Conservation (phyloP, 1,284 basidiomycete genomes). For the Ustilago curta region DNA sequence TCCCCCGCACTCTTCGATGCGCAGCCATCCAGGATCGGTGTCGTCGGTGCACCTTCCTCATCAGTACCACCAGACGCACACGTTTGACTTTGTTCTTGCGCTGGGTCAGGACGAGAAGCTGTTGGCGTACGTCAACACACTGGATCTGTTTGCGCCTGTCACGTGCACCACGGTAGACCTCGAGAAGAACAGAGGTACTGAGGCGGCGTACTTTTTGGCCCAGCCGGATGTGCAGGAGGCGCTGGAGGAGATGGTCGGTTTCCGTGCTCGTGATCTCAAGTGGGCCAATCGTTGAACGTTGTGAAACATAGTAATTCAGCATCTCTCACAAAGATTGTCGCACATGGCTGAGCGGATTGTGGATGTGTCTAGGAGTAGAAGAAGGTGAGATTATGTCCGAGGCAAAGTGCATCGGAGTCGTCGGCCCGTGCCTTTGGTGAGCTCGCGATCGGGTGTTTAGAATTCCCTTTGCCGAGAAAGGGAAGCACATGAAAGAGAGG, state of each 20-base stretch:
- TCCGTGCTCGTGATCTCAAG: slow-evolving; percentile 55
- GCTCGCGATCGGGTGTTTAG: too few relatives aligned
- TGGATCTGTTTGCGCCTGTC: slow-evolving; percentile 67
- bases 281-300: slow-evolving; percentile 47
- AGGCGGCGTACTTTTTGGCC: slow-evolving; percentile 60
- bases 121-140: slow-evolving; percentile 61
- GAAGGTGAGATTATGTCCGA: too few relatives aligned
- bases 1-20: slow-evolving; percentile 19
- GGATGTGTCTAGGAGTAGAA: too few relatives aligned
- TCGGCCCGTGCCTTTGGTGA: too few relatives aligned
- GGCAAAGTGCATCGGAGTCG: too few relatives aligned
- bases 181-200: slow-evolving; percentile 52
- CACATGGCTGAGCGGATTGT: background rate
- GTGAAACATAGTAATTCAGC: background rate
- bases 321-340: background rate
- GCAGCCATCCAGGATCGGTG: slow-evolving; percentile 26
- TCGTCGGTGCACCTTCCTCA: slow-evolving; percentile 43
- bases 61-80: slow-evolving; percentile 52
- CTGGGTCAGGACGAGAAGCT: slow-evolving; percentile 66
- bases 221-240: slow-evolving; percentile 55
- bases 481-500: too few relatives aligned
- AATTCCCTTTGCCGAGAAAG: too few relatives aligned
- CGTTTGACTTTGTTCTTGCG: slow-evolving; percentile 66
- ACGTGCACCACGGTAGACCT: slow-evolving; percentile 62
- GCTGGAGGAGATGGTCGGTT: slow-evolving; percentile 61